Evolutionary conservation across 192 early-diverging fungal genomes (phyloP).

Genomic region (Rhizoclosmatium sp.): DNA sequence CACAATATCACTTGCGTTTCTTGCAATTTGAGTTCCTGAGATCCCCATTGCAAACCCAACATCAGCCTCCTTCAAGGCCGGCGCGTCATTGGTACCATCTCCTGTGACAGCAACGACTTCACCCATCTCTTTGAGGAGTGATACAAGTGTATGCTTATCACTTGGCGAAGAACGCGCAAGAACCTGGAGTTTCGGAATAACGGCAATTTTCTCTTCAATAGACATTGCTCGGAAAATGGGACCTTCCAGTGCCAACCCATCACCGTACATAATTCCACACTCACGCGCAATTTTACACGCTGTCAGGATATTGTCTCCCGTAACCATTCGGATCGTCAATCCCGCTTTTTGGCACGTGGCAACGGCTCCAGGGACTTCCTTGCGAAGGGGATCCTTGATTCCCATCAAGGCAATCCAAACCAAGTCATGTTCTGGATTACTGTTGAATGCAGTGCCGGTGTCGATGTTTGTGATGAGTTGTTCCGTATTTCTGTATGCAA

Average conservation of each 20-base stretch:
- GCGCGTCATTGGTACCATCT: conserved; percentile 67
- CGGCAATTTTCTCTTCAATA: conserved; percentile 55
- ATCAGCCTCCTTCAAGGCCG: conserved; percentile 60
- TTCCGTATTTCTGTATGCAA: conserved; percentile 62
- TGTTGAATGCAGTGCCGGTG: conserved; percentile 36
- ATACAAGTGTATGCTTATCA: conserved; percentile 65
- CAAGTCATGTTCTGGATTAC: conserved; percentile 61
- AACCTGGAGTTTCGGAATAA: conserved; percentile 63
- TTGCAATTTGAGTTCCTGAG: conserved; percentile 67
- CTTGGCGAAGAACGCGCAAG: conserved; percentile 60
- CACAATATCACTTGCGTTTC: conserved; percentile 69
- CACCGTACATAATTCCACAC: conserved; percentile 60
- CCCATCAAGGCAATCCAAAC: conserved; percentile 61
- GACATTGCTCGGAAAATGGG: conserved; percentile 63
- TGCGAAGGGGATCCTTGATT: conserved; percentile 68
- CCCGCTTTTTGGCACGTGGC: conserved; percentile 61
- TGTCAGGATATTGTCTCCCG: conserved; percentile 69
- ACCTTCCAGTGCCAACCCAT: conserved; percentile 65
- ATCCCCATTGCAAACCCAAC: conserved; percentile 73
- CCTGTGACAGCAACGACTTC: conserved; percentile 72
- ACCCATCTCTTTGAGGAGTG: conserved; percentile 58
- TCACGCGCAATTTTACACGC: conserved; percentile 68
- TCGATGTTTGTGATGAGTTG: conserved; percentile 44
- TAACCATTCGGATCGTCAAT: conserved; percentile 65
- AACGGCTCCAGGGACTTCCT: conserved; percentile 65